These are phyloP conservation scores for Pisolithus orientalis DNA, from an alignment of 768 basidiomycete genomes.

Conservation along the genomic window DNA sequence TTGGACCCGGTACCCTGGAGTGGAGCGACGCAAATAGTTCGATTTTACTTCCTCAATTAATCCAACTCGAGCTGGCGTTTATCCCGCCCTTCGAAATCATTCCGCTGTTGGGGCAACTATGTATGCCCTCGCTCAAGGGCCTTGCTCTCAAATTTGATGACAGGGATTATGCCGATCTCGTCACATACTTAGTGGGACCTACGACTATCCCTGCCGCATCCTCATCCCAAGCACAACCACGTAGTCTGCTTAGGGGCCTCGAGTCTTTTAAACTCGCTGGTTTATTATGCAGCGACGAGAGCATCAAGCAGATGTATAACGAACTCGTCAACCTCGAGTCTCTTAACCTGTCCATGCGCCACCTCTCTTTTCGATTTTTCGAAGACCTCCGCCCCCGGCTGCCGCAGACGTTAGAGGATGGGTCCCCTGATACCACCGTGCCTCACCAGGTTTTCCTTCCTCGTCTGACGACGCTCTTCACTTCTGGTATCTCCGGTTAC, in stretches of 20 bases:
- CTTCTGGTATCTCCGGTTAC: conserved; percentile 37
- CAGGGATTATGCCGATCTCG: conserved; percentile 48
- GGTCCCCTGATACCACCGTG: background rate
- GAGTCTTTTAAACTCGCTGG: conserved; percentile 47
- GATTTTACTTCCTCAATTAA: conserved; percentile 24
- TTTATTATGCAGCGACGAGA: conserved; percentile 35
- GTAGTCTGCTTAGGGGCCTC: conserved; percentile 36
- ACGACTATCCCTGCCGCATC: conserved; percentile 22
- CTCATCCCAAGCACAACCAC: conserved; percentile 31
- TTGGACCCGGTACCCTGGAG: conserved; percentile 11
- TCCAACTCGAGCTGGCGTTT: conserved; percentile 42
- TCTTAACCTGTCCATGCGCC: conserved; percentile 35
- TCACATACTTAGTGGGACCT: conserved; percentile 32
- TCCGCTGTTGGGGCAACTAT: conserved; percentile 19
- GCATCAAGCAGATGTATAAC: conserved; percentile 34
- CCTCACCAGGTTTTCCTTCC: conserved; percentile 36
- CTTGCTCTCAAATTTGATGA: conserved; percentile 50
- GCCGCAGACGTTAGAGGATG: background rate
- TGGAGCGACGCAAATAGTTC: conserved; percentile 24
- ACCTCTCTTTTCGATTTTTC: conserved; percentile 26
- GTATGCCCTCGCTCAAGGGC: conserved; percentile 29
- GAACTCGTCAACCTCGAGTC: conserved; percentile 42
- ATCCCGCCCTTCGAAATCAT: conserved; percentile 39
- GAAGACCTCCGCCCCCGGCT: conserved; percentile 8
- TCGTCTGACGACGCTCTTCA: conserved; percentile 41